Conservation (phyloP, 345 rosid genomes). For the Eucalyptus regnans region DNA sequence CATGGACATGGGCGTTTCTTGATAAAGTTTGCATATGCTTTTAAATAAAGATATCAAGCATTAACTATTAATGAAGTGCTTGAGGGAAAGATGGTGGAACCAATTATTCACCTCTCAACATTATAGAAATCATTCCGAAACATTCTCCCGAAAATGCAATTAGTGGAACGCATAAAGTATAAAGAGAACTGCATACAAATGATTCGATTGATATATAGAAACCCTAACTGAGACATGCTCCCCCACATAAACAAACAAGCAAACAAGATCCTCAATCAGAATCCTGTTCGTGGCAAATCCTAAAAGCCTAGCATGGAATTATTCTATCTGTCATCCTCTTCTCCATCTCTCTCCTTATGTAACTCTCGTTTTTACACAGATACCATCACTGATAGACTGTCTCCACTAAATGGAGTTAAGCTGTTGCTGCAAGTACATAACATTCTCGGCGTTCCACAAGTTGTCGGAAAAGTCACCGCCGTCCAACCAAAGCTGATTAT, state of each 20-base stretch:
- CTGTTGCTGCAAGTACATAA: slow-evolving; percentile 56
- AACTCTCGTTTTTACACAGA: not conserved
- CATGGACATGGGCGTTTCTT: slow-evolving; percentile 32
- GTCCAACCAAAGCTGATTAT: slow-evolving; percentile 28
- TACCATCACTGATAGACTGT: not conserved
- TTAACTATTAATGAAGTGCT: not conserved
- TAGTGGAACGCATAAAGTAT: not conserved
- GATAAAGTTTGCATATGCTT: slow-evolving; percentile 18
- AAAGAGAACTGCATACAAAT: not conserved
- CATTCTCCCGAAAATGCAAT: slow-evolving; percentile 11
- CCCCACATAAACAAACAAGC: not conserved
- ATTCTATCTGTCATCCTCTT: not conserved
- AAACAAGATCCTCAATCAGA: not conserved
- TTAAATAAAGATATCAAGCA: not conserved
- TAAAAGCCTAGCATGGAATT: not conserved
- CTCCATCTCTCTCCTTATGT: not conserved
- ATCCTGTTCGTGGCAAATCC: not conserved
- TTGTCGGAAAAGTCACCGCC: slow-evolving; percentile 47
- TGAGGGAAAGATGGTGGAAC: slow-evolving; percentile 41
- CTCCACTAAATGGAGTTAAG: slow-evolving; percentile 15
- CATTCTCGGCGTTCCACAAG: slow-evolving; percentile 65
- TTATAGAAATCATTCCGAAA: not conserved
- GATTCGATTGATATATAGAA: not conserved
- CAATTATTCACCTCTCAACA: slow-evolving; percentile 46
- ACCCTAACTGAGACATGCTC: not conserved